Evolutionary conservation across 768 basidiomycete genomes (phyloP), one percentile per base, ranked within the genome.

Genomic region (Austroboletus festivus): DNA sequence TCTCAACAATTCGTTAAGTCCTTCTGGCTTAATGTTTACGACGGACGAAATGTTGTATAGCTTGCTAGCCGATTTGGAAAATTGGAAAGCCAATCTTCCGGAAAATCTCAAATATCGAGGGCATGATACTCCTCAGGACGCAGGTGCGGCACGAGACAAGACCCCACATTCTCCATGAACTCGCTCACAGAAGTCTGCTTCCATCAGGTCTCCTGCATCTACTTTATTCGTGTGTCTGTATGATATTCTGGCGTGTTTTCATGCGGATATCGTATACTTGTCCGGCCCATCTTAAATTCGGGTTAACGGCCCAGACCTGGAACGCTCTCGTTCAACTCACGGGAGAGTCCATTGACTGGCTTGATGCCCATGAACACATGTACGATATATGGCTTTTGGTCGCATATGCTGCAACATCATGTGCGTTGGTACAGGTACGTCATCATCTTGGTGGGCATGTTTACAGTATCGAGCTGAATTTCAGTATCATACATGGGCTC

Each of bases 211-310:
- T 96, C 47, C 74, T 99, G 20, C 93, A 96, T 67, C 68, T 97
- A 44, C 75, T 92, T 34, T 93, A 90, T 65, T 81, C 88, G 24
- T 92, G 89, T 61, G 84, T 97, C 38, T 86, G 84, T 57, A 96
- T 98, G 83, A 89, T 98, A 67, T 94, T 96, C 71, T 96, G 92
- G 85, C 86, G 95, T 42, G 93, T 96, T 26, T 98, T 97, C 73
- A 94, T 97, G 91, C 82, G 95, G 44, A 92, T 97, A 68, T 93
- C 90, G 49, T 98, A 96, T 71, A 78, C 83, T 18, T 89, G 90
- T 62, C 93, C 95, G 9, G 81, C 81, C 11, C 93, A 96, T 61
- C 79, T 95, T 61, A 93, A 89, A 63, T 93, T 95, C 59, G 78
- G 80, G 33, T 70, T 94, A 54, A 88, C 85, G 2, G 77, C 93